Evolutionary conservation across 2,329 filamentous ascomycete species (phyloP), one percentile per base, ranked within the genome.

Genomic region (Alternaria gaisen): DNA sequence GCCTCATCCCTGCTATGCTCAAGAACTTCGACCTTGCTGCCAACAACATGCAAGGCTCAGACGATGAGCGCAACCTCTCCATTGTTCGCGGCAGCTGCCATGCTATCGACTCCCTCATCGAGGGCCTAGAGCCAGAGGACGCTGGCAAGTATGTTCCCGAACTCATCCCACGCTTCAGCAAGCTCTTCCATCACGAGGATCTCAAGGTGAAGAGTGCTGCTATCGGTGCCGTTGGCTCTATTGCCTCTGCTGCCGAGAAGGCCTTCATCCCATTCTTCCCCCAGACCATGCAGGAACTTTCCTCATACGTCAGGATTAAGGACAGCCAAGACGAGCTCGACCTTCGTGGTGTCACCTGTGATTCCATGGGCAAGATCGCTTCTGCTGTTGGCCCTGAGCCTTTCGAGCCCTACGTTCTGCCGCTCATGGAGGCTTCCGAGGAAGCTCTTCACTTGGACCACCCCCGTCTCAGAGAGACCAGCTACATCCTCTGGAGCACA

Each of bases 401-500:
- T 48, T 98, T 98, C 85, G 90, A 97, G 83, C 92, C 91, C 14
- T 98, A 94, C 75, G 94, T 98, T 36, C 85, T 91, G 75, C 92
- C 93, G 42, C 85, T 98, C 60, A 97, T 99, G 91, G 86, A 90
- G 72, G 91, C 94, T 14, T 97, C 92, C 68, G 94, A 97, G 80
- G 94, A 97, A 80, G 94, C 91, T 56, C 86, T 98, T 2, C 85
- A 91, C 70, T 88, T 99, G 3, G 94, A 93, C 71, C 94, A 97
- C 81, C 91, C 94, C 42, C 88, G 94, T 58, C 88, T 98, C 53
- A 92, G 93, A 80, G 95, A 99, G 84, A 97, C 93, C 64, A 97
- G 93, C 77, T 99, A 97, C 82, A 96, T 98, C 64, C 86, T 99
- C 56, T 99, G 95, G 94, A 93, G 92, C 67, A 93, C 92, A 41